Evolutionary conservation across 83 land plant species (phyloP).

Genomic region (Isoetes engelmannii): DNA sequence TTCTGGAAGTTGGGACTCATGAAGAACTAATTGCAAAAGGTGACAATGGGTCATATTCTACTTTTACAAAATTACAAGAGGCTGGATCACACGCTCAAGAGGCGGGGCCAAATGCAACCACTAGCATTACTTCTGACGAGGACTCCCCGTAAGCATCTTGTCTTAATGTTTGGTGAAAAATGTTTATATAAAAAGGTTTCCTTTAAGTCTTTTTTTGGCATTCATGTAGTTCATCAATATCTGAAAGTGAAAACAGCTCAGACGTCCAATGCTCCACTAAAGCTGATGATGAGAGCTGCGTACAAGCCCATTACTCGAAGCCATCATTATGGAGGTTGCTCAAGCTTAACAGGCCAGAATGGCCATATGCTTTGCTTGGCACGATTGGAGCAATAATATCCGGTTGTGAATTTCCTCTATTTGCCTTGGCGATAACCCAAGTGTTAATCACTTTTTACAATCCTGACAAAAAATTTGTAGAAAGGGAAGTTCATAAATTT

Average conservation of each 20-base stretch:
- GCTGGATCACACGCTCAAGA: neutral
- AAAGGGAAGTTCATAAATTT: conserved; percentile 12
- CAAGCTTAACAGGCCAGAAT: conserved; percentile 28
- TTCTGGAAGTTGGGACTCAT: conserved; percentile 25
- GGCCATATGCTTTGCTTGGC: conserved; percentile 31
- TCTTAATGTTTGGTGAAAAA: too few species aligned
- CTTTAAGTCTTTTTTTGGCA: too few species aligned
- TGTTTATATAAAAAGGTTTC: too few species aligned
- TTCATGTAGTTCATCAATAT: too few species aligned
- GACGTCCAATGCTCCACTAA: neutral
- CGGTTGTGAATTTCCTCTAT: conserved; percentile 23
- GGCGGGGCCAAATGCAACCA: too few species aligned
- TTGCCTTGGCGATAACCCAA: conserved; percentile 28
- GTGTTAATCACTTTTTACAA: conserved; percentile 20
- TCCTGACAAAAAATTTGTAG: conserved; percentile 9
- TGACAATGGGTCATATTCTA: conserved; percentile 19
- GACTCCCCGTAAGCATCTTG: too few species aligned
- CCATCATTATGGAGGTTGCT: conserved; percentile 21
- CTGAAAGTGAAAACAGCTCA: too few species aligned
- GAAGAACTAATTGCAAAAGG: conserved; percentile 17
- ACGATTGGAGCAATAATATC: conserved; percentile 21
- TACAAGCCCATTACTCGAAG: neutral
- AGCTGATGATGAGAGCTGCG: neutral
- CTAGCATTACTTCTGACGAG: too few species aligned
- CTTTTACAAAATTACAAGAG: conserved; percentile 22